phyloP scores from a whole-genome alignment of 306 rosid species.

The Alnus glutinosa region DNA sequence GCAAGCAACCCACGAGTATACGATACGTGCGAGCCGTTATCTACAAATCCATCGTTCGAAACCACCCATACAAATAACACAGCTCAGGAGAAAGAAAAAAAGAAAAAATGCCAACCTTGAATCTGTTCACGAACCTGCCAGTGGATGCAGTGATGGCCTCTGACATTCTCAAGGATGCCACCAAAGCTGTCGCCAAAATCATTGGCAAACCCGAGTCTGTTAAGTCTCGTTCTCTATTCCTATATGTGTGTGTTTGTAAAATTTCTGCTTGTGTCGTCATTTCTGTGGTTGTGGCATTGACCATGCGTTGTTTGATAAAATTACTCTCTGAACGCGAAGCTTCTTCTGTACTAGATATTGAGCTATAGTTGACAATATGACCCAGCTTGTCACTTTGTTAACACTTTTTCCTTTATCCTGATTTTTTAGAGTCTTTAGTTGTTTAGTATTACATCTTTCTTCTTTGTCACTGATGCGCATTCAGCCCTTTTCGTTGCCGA shows the following conservation, averaged over 20 bases:
- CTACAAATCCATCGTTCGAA: neutral
- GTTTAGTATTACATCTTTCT: neutral
- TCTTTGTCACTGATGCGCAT: too few species aligned
- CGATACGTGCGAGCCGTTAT: slow-evolving; percentile 3
- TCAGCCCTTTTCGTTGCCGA: too few species aligned
- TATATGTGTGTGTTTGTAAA: neutral
- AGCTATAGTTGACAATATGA: neutral
- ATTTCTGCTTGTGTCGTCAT: neutral
- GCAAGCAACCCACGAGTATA: too few species aligned
- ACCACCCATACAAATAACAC: slow-evolving; percentile 15
- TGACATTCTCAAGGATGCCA: slow-evolving; percentile 91
- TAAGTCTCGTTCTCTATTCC: slow-evolving; percentile 10
- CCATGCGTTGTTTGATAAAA: slow-evolving; percentile 54
- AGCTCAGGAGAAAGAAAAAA: neutral
- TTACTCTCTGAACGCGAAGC: slow-evolving; percentile 21
- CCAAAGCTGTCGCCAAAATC: slow-evolving; percentile 86
- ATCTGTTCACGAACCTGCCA: slow-evolving; percentile 82
- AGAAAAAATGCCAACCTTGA: slow-evolving; percentile 79
- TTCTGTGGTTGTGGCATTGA: slow-evolving; percentile 14
- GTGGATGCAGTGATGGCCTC: slow-evolving; percentile 80
- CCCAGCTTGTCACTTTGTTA: neutral
- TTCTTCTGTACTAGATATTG: neutral
- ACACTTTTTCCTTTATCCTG: neutral
- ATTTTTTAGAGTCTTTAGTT: neutral
- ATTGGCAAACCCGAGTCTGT: slow-evolving; percentile 96